phyloP scores from a whole-genome alignment of 2,329 filamentous ascomycete species.

The Shiraia bambusicola region DNA sequence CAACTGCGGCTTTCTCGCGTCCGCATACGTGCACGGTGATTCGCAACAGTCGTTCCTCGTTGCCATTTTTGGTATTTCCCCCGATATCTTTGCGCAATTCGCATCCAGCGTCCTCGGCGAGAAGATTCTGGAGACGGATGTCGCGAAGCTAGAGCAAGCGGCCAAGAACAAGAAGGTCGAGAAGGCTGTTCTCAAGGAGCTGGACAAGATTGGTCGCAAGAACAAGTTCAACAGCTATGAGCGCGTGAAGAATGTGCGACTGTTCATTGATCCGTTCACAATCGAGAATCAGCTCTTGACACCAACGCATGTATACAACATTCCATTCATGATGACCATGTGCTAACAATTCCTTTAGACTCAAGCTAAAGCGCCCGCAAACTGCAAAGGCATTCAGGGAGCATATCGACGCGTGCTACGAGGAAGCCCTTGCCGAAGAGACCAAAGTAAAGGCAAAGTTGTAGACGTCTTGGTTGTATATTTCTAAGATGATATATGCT shows the following conservation, averaged over 20 bases:
- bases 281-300: conserved; percentile 90
- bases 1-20: conserved; percentile 73
- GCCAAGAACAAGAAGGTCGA: conserved; percentile 69
- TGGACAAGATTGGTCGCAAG: conserved; percentile 76
- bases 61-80: conserved; percentile 83
- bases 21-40: conserved; percentile 90
- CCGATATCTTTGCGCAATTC: conserved; percentile 77
- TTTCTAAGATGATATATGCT: not conserved
- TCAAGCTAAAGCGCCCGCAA: conserved; percentile 72
- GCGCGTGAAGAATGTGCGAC: conserved; percentile 69
- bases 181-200: conserved; percentile 72
- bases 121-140: conserved; percentile 64
- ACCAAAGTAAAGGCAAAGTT: conserved; percentile 50
- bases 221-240: conserved; percentile 93
- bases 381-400: conserved; percentile 62
- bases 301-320: conserved; percentile 65
- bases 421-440: conserved; percentile 51
- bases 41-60: conserved; percentile 79
- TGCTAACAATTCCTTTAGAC: conserved; percentile 45
- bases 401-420: conserved; percentile 62
- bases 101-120: conserved; percentile 74
- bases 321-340: not conserved
- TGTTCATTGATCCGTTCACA: conserved; percentile 86
- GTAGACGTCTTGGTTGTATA: conserved; percentile 35
- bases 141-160: conserved; percentile 66